phyloP scores from a whole-genome alignment of 2,329 filamentous ascomycete genomes.

The Aciculosporium take region DNA sequence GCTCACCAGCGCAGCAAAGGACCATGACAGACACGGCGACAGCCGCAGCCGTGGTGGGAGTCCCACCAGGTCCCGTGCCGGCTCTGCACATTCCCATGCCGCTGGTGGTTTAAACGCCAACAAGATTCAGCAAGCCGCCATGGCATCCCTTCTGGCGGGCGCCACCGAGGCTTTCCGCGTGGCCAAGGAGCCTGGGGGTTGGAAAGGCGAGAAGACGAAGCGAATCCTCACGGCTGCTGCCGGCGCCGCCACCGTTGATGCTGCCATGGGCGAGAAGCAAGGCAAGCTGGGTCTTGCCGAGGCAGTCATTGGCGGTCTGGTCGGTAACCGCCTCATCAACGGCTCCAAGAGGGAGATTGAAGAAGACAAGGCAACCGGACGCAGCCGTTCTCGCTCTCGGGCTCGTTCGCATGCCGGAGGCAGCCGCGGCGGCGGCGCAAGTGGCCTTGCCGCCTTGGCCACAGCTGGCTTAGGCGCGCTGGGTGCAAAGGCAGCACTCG shows the following conservation, averaged over 20 bases:
- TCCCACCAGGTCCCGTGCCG: conserved; percentile 29
- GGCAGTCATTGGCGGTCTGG: conserved; percentile 75
- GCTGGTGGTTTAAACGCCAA: conserved; percentile 25
- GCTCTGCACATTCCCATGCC: conserved; percentile 36
- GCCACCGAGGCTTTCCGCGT: conserved; percentile 86
- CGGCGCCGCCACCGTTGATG: conserved; percentile 76
- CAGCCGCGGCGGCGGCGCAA: conserved; percentile 28
- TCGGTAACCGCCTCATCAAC: conserved; percentile 75
- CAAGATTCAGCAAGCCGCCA: conserved; percentile 73
- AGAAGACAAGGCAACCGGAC: conserved; percentile 42
- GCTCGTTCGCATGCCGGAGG: conserved; percentile 39
- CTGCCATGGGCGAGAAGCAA: conserved; percentile 55
- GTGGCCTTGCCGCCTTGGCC: conserved; percentile 46
- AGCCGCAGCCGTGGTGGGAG: conserved; percentile 36
- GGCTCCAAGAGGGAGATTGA: conserved; percentile 56
- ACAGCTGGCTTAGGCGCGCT: conserved; percentile 47
- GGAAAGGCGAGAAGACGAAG: conserved; percentile 84
- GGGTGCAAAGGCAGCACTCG: conserved; percentile 45
- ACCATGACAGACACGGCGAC: conserved; percentile 24
- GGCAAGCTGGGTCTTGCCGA: conserved; percentile 76
- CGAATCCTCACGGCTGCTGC: conserved; percentile 78
- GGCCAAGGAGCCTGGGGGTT: conserved; percentile 75
- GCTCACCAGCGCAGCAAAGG: conserved; percentile 32
- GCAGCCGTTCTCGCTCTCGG: conserved; percentile 56
- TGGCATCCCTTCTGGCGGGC: conserved; percentile 78